These are phyloP conservation scores for Nyctanthes arbortristis DNA, from an alignment of 257 asterid genomes.

Conservation along the genomic window DNA sequence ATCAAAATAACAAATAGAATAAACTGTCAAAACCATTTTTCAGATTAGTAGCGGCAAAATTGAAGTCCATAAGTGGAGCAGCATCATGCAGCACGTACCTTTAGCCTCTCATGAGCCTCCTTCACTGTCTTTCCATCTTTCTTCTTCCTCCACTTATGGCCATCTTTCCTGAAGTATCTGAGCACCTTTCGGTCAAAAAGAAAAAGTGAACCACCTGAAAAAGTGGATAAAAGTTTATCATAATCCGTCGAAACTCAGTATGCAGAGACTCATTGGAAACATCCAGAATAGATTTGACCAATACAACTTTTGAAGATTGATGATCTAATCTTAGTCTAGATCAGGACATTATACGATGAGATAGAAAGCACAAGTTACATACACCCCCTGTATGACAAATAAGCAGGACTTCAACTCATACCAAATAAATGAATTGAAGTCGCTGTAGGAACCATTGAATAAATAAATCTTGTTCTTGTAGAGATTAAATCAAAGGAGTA, in stretches of 20 bases:
- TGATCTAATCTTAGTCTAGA: not conserved
- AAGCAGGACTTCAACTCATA: not conserved
- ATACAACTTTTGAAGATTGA: not conserved
- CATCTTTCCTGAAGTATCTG: conserved; percentile 87
- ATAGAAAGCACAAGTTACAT: not conserved
- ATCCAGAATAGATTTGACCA: not conserved
- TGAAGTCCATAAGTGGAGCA: conserved; percentile 19
- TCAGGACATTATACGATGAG: not conserved
- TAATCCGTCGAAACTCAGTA: too few species aligned
- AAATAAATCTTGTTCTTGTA: not conserved
- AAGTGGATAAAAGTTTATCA: not conserved
- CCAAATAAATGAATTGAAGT: not conserved
- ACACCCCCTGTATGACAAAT: not conserved
- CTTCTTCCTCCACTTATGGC: conserved; percentile 97
- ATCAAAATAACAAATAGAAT: conserved; percentile 29
- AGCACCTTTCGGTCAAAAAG: conserved; percentile 93
- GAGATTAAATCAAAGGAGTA: not conserved
- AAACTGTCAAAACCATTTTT: conserved; percentile 7
- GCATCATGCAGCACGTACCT: conserved; percentile 44
- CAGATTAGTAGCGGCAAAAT: conserved; percentile 10
- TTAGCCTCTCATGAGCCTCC: conserved; percentile 96
- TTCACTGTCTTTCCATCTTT: conserved; percentile 92
- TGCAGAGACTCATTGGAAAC: not conserved
- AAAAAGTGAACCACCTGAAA: conserved; percentile 87
- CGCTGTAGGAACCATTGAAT: not conserved